phyloP scores from a whole-genome alignment of 1,139 yeast genomes.

The Schizosaccharomyces versatilis region DNA sequence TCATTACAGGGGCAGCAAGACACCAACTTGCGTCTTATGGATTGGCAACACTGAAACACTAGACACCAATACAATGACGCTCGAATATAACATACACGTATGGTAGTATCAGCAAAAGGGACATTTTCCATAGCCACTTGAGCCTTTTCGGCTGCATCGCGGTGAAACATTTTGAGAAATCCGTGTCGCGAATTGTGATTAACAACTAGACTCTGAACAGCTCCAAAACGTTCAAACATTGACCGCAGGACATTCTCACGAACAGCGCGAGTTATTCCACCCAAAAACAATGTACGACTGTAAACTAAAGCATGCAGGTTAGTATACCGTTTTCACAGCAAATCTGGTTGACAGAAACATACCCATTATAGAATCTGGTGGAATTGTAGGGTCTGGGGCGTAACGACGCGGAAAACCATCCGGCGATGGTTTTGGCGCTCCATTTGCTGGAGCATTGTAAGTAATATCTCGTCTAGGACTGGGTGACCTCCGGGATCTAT shows the following conservation, averaged over 20 bases:
- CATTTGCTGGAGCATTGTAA: conserved; percentile 1
- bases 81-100: conserved; percentile 24
- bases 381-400: conserved; percentile 43
- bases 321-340: too few species aligned
- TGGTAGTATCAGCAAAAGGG: conserved; percentile 30
- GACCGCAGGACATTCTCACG: conserved; percentile 44
- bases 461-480: background rate
- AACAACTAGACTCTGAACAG: conserved; percentile 72
- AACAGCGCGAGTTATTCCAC: conserved; percentile 73
- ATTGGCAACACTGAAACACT: too few species aligned
- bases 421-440: conserved; percentile 2
- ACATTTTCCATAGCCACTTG: conserved; percentile 27
- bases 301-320: conserved; percentile 4
- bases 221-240: conserved; percentile 64
- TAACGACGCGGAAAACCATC: conserved; percentile 28
- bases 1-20: background rate
- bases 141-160: conserved; percentile 76
- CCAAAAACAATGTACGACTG: conserved; percentile 64
- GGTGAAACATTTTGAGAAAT: conserved; percentile 85
- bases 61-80: too few species aligned
- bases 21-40: background rate
- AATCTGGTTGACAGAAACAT: conserved; percentile 24
- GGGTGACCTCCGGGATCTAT: background rate
- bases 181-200: conserved; percentile 86
- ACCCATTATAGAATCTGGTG: conserved; percentile 64